A percentile compares a stretch with the other conserved stretches of the same genome.
These are phyloP conservation scores for Tricladium varicosporioides DNA, from an alignment of 2,329 filamentous ascomycete genomes.

Conservation along the genomic window DNA sequence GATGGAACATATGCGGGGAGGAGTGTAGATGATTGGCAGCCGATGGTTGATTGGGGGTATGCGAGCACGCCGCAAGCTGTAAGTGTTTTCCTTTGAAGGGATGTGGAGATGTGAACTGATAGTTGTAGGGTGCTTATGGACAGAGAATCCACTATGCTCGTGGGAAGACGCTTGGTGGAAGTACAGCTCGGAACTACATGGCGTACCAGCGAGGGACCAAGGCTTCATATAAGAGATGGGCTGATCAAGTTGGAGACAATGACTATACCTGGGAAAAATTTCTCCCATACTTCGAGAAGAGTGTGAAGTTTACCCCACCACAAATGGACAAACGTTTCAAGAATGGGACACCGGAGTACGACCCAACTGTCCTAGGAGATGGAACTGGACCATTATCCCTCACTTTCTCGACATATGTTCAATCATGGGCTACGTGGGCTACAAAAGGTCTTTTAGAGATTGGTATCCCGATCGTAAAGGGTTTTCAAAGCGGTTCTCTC, in stretches of 20 bases:
- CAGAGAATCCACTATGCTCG: not conserved
- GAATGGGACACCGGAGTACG: constrained; percentile 9
- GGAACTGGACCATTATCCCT: constrained; percentile 1
- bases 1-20: not conserved
- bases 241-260: constrained; percentile 38
- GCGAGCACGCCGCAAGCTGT: not conserved
- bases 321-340: constrained; percentile 22
- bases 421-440: constrained; percentile 9
- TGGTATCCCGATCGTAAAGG: constrained; percentile 36
- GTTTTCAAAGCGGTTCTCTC: constrained; percentile 41
- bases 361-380: not conserved
- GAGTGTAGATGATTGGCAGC: not conserved
- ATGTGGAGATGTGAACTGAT: not conserved
- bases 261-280: constrained; percentile 46
- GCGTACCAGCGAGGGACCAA: constrained; percentile 17
- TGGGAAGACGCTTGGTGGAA: not conserved
- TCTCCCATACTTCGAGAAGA: constrained; percentile 44
- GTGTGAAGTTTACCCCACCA: constrained; percentile 21
- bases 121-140: not conserved
- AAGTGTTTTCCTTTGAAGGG: not conserved
- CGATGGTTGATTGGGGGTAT: not conserved
- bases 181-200: constrained; percentile 33
- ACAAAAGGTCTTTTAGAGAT: constrained; percentile 39
- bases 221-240: constrained; percentile 41
- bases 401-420: constrained; percentile 13